Conservation (phyloP, 2,329 filamentous ascomycete genomes). For the Fusarium lateritium region DNA sequence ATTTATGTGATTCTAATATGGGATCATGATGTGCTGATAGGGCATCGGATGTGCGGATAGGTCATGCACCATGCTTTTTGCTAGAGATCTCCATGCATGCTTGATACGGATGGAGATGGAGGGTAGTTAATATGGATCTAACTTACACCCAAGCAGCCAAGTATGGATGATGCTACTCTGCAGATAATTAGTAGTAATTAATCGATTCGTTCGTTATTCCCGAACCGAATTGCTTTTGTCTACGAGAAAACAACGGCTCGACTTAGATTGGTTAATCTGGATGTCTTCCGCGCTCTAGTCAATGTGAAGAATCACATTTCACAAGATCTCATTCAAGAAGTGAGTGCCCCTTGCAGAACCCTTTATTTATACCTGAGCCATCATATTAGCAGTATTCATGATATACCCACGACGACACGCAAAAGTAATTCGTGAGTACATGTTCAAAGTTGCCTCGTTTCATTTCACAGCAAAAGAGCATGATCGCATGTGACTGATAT, state of each 20-base stretch:
- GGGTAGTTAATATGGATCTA: constrained; percentile 1
- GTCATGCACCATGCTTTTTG: constrained; percentile 33
- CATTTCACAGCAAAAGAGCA: constrained; percentile 4
- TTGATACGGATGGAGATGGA: not conserved
- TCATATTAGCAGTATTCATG: constrained; percentile 13
- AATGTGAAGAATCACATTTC: constrained; percentile 11
- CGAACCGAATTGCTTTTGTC: constrained; percentile 6
- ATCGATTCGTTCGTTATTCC: not conserved
- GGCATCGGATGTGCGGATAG: not conserved
- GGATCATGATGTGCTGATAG: constrained; percentile 9
- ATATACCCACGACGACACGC: constrained; percentile 8
- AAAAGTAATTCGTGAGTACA: not conserved
- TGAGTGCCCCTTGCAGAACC: too few species aligned
- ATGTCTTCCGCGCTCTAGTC: not conserved
- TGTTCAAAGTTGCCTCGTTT: constrained; percentile 9
- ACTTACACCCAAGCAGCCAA: constrained; percentile 10
- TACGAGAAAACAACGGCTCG: not conserved
- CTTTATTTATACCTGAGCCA: constrained; percentile 3
- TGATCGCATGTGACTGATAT: constrained; percentile 15
- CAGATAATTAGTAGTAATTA: not conserved
- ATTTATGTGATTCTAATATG: not conserved
- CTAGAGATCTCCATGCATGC: constrained; percentile 22
- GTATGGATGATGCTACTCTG: not conserved
- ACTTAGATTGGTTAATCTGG: not conserved
- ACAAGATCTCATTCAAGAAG: constrained; percentile 5